Percentiles rank a stretch among this genome's conserved stretches.
These are phyloP conservation scores for Colletotrichum tabaci DNA, from an alignment of 2,329 filamentous ascomycete genomes.

Conservation along the genomic window DNA sequence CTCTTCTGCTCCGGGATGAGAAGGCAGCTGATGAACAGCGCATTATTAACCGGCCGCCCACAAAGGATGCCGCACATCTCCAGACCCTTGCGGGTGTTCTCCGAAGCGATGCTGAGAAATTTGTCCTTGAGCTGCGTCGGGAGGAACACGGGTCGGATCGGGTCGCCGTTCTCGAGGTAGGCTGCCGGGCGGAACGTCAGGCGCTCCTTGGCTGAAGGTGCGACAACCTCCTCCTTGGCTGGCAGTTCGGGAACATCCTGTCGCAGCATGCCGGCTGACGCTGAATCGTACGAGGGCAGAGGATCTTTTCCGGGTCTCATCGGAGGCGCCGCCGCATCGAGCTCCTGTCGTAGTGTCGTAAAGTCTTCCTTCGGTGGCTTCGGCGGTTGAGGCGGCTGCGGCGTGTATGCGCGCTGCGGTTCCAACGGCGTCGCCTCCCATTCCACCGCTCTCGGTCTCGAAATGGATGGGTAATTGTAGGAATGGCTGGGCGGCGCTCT, in stretches of 20 bases:
- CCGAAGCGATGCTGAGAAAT: conserved; percentile 81
- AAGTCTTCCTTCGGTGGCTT: conserved; percentile 51
- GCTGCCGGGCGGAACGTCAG: conserved; percentile 88
- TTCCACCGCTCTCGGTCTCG: conserved; percentile 64
- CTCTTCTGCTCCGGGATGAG: conserved; percentile 92
- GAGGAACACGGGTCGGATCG: conserved; percentile 89
- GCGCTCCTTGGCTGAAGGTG: conserved; percentile 64
- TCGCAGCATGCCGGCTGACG: conserved; percentile 9
- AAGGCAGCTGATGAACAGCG: conserved; percentile 89
- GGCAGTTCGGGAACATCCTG: conserved; percentile 51
- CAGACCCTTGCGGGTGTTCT: conserved; percentile 85
- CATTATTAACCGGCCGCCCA: conserved; percentile 91
- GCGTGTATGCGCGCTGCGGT: conserved; percentile 34
- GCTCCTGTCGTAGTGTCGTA: conserved; percentile 23
- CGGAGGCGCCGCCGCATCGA: conserved; percentile 36
- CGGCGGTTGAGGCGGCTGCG: conserved; percentile 50
- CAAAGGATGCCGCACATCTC: conserved; percentile 97
- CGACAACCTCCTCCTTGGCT: conserved; percentile 51
- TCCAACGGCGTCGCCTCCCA: conserved; percentile 54
- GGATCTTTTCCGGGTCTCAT: conserved; percentile 36
- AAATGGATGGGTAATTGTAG: conserved; percentile 72
- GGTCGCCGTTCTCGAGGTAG: conserved; percentile 90
- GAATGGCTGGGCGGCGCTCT: conserved; percentile 42
- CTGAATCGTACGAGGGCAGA: conserved; percentile 23
- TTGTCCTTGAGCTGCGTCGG: conserved; percentile 79